phyloP scores from a whole-genome alignment of 805 yeast species.

The Tetrapisispora phaffii region DNA sequence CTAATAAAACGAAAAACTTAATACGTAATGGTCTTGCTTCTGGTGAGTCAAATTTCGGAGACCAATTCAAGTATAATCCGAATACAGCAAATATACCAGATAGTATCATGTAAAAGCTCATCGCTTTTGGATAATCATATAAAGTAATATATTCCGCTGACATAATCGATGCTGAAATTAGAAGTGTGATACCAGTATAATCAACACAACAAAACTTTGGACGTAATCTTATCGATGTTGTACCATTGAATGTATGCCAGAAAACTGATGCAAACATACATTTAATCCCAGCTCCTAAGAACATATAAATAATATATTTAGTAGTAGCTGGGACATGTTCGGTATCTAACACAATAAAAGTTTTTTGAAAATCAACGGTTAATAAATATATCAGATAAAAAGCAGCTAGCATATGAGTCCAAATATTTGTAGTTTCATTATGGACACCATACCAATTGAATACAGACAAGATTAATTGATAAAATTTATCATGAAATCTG shows the following conservation, averaged over 20 bases:
- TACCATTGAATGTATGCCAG: slow-evolving; percentile 89
- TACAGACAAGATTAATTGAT: slow-evolving; percentile 51
- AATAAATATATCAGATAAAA: slow-evolving; percentile 46
- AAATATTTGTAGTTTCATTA: slow-evolving; percentile 85
- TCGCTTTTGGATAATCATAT: slow-evolving; percentile 26
- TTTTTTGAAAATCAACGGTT: slow-evolving; percentile 51
- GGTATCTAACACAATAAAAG: slow-evolving; percentile 37
- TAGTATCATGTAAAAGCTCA: slow-evolving; percentile 41
- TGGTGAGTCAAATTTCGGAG: slow-evolving; percentile 82
- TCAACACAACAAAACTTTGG: slow-evolving; percentile 84
- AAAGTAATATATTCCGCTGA: slow-evolving; percentile 77
- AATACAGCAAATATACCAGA: slow-evolving; percentile 57
- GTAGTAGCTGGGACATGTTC: slow-evolving; percentile 34
- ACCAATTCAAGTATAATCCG: slow-evolving; percentile 81
- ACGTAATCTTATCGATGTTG: slow-evolving; percentile 52
- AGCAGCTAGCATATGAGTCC: slow-evolving; percentile 82
- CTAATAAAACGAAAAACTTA: slow-evolving; percentile 67
- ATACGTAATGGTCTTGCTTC: slow-evolving; percentile 74
- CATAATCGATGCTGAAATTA: slow-evolving; percentile 81
- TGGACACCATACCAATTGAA: slow-evolving; percentile 43
- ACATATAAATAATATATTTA: slow-evolving; percentile 43
- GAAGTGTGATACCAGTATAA: slow-evolving; percentile 84
- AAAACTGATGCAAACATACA: slow-evolving; percentile 71
- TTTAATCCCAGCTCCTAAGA: slow-evolving; percentile 60
- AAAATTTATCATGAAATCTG: slow-evolving; percentile 61